Percentiles rank a stretch among this genome's conserved stretches.
Evolutionary conservation across 2,329 filamentous ascomycete genomes (phyloP).

Genomic region (Blumeria graminis): DNA sequence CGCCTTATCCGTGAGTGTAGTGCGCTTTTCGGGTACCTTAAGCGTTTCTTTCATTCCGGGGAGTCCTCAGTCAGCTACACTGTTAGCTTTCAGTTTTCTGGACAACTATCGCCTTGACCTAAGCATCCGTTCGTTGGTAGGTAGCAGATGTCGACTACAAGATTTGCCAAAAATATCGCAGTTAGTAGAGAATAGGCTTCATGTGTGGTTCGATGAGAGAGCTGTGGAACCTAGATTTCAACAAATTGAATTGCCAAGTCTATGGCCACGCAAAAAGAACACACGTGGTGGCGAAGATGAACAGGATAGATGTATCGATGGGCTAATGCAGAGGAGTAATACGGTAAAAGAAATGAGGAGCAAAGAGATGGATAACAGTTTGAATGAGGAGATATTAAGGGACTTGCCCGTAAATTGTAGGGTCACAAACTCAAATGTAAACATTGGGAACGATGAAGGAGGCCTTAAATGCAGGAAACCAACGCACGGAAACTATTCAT

Average conservation of each 20-base stretch:
- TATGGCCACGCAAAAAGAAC: conserved; percentile 71
- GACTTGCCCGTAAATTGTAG: background rate
- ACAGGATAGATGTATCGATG: background rate
- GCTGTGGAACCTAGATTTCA: conserved; percentile 71
- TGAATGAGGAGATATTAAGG: background rate
- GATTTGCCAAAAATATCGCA: conserved; percentile 79
- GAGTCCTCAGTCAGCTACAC: conserved; percentile 46
- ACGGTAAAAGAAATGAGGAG: background rate
- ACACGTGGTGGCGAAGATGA: conserved; percentile 47
- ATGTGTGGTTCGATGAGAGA: conserved; percentile 72
- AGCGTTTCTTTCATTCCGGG: conserved; percentile 78
- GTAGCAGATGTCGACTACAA: conserved; percentile 54
- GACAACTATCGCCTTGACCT: conserved; percentile 73
- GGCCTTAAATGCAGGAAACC: background rate
- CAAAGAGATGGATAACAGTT: background rate
- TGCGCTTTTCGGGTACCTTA: conserved; percentile 82
- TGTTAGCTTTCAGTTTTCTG: conserved; percentile 82
- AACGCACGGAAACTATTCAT: background rate
- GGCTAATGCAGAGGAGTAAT: background rate
- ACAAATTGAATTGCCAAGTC: conserved; percentile 57
- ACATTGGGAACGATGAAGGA: background rate
- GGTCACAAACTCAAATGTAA: background rate
- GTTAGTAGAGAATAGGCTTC: conserved; percentile 53
- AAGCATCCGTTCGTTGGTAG: conserved; percentile 55
- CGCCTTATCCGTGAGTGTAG: conserved; percentile 72